Evolutionary conservation across 73 alveolate species (phyloP), one percentile per base, ranked within the genome.

Genomic region (Breviolum minutum): DNA sequence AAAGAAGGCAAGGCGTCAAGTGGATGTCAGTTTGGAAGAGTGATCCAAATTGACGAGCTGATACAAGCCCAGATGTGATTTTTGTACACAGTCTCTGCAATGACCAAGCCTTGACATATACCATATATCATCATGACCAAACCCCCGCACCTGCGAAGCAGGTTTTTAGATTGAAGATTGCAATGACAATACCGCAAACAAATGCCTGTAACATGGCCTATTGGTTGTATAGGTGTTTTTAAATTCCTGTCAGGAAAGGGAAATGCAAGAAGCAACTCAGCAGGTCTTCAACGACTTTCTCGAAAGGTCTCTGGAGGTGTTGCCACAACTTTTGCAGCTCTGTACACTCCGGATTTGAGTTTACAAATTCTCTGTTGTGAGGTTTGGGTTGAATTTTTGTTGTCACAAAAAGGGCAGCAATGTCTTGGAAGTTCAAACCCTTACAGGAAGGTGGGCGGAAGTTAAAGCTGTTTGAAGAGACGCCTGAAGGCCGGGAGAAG

Each of bases 281-380:
- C 98, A 81, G 54, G 98, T 92, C 91, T 92, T 92, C 91, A 92
- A 62, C 12, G 98, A 92, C 69, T 92, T 92, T 63, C 90, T 92
- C 62, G 98, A 92, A 66, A 92, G 98, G 87, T 92, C 98, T 19
- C 98, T 92, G 16, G 98, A 92, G 98, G 98, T 5, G 92, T 74
- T 63, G 20, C 22, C 24, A 13, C 90, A 5, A 48, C 70, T 14
- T 77, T 77, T 64, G 40, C 74, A 66, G 11, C 11, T 22, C 63
- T 29, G 27, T 79, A 26, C 29, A 13, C 7, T 13, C 70, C 60
- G 71, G 71, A 19, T 20, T 60, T 81, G 48, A 12, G 90, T 7
- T 81, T 40, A 40, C 24, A 68, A 17, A 68, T 68, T 68, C 17
- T 68, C 77, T 4, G 4, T 68, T 40, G 0, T 40, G 54, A 68